phyloP scores from a whole-genome alignment of 495 filamentous ascomycete genomes.

The Copromyces sp. region DNA sequence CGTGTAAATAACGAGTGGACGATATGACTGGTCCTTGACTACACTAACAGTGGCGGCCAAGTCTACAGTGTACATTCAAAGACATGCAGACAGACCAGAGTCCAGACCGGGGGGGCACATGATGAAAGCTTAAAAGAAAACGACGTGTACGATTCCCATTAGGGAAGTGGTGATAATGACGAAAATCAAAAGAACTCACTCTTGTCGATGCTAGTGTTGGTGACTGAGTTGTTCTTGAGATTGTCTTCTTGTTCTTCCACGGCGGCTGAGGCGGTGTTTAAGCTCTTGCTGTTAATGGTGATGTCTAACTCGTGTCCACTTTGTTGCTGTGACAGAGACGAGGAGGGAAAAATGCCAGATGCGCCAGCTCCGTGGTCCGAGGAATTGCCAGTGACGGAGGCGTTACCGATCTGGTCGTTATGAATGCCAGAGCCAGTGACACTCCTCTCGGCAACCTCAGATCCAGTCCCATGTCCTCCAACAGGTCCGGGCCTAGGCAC shows the following conservation, averaged over 20 bases:
- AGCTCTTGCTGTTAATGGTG: background rate
- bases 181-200: background rate
- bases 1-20: background rate
- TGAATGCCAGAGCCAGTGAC: background rate
- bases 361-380: background rate
- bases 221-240: background rate
- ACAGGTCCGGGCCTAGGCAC: background rate
- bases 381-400: background rate
- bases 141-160: background rate
- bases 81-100: background rate
- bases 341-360: background rate
- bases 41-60: background rate
- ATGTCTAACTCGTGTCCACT: background rate
- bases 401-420: too few relatives aligned
- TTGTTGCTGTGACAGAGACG: background rate
- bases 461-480: background rate
- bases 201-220: background rate
- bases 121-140: background rate
- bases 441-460: background rate
- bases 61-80: background rate
- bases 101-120: too few relatives aligned
- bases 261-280: background rate
- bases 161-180: background rate
- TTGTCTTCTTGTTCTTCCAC: background rate
- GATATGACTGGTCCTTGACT: background rate